Percentiles rank a stretch among this genome's conserved stretches.
Conservation (phyloP, 768 basidiomycete species). For the Suillus alpinus region DNA sequence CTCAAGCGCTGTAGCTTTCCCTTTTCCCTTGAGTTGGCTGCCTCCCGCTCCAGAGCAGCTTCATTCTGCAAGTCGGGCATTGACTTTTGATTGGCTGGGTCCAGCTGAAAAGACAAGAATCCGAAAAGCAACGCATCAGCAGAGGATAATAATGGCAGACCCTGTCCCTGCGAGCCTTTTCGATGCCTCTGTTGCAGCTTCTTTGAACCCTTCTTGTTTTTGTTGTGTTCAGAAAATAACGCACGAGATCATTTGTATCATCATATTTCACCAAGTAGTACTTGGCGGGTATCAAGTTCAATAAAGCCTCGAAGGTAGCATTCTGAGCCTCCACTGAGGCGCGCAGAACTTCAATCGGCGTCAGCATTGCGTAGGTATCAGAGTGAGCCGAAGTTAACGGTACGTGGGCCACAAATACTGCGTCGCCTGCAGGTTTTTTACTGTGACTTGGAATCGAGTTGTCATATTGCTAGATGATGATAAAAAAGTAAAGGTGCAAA, state of each 20-base stretch:
- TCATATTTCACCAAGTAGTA: slow-evolving; percentile 58
- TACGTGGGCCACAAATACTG: too few relatives aligned
- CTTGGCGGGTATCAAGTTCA: slow-evolving; percentile 84
- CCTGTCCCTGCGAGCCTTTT: slow-evolving; percentile 86
- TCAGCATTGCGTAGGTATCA: slow-evolving; percentile 39
- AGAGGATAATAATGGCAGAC: slow-evolving; percentile 33
- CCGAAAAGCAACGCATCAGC: background rate
- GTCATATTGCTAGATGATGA: too few relatives aligned
- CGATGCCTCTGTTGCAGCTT: slow-evolving; percentile 82
- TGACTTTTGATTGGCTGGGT: slow-evolving; percentile 85
- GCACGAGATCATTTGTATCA: slow-evolving; percentile 8
- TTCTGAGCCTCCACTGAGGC: slow-evolving; percentile 70
- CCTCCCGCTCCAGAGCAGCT: slow-evolving; percentile 29
- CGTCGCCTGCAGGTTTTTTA: too few relatives aligned
- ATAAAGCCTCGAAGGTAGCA: slow-evolving; percentile 75
- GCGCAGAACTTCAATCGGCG: slow-evolving; percentile 42
- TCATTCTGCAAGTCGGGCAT: slow-evolving; percentile 72
- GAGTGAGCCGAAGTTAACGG: too few relatives aligned
- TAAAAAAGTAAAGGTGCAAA: too few relatives aligned
- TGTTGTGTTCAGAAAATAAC: slow-evolving; percentile 57
- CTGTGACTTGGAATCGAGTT: too few relatives aligned
- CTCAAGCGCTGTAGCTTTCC: slow-evolving; percentile 36
- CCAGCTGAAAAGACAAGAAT: slow-evolving; percentile 56
- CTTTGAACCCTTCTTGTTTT: slow-evolving; percentile 78
- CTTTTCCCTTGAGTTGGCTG: slow-evolving; percentile 42